Conservation (phyloP, 2,329 filamentous ascomycete genomes). For the Ophidiomyces ophidiicola region DNA sequence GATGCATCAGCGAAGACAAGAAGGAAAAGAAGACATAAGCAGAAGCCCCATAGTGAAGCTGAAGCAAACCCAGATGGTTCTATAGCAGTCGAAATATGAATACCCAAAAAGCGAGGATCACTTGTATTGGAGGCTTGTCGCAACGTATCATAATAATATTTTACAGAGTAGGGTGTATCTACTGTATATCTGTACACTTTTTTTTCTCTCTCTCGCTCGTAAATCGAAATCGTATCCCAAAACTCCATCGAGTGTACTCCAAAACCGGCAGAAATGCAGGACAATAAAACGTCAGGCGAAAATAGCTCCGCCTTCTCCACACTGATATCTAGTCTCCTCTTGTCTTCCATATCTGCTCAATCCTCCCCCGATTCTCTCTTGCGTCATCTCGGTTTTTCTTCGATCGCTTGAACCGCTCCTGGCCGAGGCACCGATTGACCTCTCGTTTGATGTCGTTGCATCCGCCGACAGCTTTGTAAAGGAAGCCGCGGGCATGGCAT, state of each 20-base stretch:
- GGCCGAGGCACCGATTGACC: conserved; percentile 73
- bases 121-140: too few species aligned
- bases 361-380: conserved; percentile 56
- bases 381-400: conserved; percentile 61
- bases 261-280: background rate
- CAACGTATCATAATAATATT: conserved; percentile 5
- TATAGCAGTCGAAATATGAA: conserved; percentile 11
- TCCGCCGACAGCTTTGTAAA: conserved; percentile 80
- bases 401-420: conserved; percentile 67
- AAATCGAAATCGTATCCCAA: background rate
- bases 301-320: background rate
- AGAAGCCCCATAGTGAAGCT: conserved; percentile 5
- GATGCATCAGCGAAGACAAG: conserved; percentile 13
- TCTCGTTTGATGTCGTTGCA: conserved; percentile 78
- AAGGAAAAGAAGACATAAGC: conserved; percentile 19
- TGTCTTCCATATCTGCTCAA: conserved; percentile 68
- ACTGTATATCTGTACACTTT: conserved; percentile 2
- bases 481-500: conserved; percentile 83
- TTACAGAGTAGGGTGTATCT: conserved; percentile 12
- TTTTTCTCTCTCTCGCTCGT: conserved; percentile 2
- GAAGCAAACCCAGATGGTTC: conserved; percentile 6
- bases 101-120: background rate
- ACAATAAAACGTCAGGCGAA: background rate
- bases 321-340: conserved; percentile 12
- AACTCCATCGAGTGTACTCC: conserved; percentile 1